Evolutionary conservation across 495 filamentous ascomycete genomes (phyloP).

Genomic region (Schizothecium vesticola): DNA sequence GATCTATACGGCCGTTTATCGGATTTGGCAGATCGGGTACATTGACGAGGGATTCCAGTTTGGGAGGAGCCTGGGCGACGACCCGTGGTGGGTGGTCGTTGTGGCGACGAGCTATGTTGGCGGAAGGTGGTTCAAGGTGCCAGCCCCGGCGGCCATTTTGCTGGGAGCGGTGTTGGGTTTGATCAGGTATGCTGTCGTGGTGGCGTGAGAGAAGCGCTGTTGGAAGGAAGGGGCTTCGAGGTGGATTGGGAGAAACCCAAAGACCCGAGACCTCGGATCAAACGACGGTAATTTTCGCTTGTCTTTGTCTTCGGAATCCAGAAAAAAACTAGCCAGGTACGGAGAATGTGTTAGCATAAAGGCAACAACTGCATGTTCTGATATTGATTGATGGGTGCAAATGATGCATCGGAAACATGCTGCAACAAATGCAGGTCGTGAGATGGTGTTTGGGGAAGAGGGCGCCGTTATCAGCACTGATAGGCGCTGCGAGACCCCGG

Average conservation of each 20-base stretch:
- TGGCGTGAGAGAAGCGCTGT: conserved; percentile 6
- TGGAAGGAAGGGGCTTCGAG: too few species aligned
- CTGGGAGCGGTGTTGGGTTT: conserved; percentile 61
- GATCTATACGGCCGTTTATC: conserved; percentile 82
- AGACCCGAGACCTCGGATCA: too few species aligned
- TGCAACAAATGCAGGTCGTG: neutral
- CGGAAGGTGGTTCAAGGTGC: conserved; percentile 57
- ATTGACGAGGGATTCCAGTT: conserved; percentile 48
- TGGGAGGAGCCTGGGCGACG: conserved; percentile 55
- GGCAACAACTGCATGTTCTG: neutral
- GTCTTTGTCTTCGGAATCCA: neutral
- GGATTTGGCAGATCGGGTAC: conserved; percentile 74
- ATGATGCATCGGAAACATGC: neutral
- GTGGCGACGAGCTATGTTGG: conserved; percentile 58
- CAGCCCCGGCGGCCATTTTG: conserved; percentile 58
- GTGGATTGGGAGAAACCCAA: neutral
- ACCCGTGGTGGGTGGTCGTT: conserved; percentile 74
- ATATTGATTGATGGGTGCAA: neutral
- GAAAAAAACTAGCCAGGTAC: neutral
- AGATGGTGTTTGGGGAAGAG: neutral
- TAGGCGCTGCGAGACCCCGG: neutral
- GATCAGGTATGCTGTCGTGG: conserved; percentile 56
- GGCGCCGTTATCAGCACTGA: neutral
- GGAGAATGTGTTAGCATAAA: neutral
- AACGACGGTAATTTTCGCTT: too few species aligned